Conservation (phyloP, 768 basidiomycete species). For the Cantharellus anzutake region DNA sequence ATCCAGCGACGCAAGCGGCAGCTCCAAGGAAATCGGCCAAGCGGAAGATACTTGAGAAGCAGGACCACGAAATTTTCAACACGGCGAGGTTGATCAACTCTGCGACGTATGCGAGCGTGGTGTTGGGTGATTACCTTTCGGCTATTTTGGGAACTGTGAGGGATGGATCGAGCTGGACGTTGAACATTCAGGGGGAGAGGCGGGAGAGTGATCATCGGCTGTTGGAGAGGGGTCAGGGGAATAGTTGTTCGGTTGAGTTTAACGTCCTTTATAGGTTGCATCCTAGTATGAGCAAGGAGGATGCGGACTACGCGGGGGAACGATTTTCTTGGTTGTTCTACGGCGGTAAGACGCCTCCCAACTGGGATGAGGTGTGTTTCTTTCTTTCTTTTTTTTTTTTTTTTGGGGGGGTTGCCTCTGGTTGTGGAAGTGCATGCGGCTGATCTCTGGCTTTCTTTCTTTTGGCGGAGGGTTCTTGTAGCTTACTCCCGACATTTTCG, state of each 20-base stretch:
- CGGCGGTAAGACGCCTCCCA: neutral
- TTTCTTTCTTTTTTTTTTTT: too few relatives aligned
- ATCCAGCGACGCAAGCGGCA: too few relatives aligned
- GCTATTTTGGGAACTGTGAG: slow-evolving; percentile 41
- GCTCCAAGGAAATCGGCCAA: too few relatives aligned
- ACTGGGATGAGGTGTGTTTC: too few relatives aligned
- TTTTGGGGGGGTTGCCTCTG: too few relatives aligned
- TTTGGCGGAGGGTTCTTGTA: neutral
- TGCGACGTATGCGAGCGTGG: slow-evolving; percentile 10
- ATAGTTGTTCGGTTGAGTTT: slow-evolving; percentile 62
- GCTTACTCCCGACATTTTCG: neutral
- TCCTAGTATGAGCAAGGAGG: slow-evolving; percentile 34
- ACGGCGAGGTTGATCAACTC: slow-evolving; percentile 43
- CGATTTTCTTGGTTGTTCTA: too few relatives aligned
- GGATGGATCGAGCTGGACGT: neutral
- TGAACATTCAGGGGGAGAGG: neutral
- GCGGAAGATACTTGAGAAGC: slow-evolving; percentile 12
- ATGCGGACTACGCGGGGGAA: slow-evolving; percentile 27
- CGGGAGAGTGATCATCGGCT: slow-evolving; percentile 25
- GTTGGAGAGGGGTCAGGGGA: slow-evolving; percentile 24
- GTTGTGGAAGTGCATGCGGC: too few relatives aligned
- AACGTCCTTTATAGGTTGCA: slow-evolving; percentile 54
- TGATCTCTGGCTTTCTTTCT: too few relatives aligned
- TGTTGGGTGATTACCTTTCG: slow-evolving; percentile 58
- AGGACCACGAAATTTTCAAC: slow-evolving; percentile 65